Conservation (phyloP, 1,139 yeast genomes). For the Geotrichum candidum region DNA sequence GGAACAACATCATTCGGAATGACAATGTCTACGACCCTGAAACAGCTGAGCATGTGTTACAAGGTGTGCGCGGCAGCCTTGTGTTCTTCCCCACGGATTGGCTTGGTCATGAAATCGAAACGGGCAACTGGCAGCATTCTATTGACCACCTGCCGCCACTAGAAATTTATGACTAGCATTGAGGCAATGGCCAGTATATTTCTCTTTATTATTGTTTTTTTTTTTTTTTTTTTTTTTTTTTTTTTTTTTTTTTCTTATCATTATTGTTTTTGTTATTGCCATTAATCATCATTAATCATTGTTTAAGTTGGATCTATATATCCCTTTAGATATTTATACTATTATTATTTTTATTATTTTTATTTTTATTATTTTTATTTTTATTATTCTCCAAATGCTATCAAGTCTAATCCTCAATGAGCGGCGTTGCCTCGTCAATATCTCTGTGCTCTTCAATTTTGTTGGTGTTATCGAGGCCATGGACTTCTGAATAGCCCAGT, state of each 20-base stretch:
- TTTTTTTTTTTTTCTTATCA: background rate
- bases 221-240: background rate
- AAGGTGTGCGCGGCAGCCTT: slow-evolving; percentile 79
- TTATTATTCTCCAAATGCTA: background rate
- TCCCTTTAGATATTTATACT: too few relatives aligned
- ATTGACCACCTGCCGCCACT: slow-evolving; percentile 93
- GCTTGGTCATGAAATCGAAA: slow-evolving; percentile 76
- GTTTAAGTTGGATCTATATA: background rate
- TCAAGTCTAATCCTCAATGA: background rate
- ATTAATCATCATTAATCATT: background rate
- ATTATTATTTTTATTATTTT: background rate
- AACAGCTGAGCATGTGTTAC: slow-evolving; percentile 68
- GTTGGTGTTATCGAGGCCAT: background rate
- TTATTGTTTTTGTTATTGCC: background rate
- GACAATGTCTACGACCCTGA: slow-evolving; percentile 63
- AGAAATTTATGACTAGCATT: slow-evolving; percentile 71
- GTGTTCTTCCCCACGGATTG: slow-evolving; percentile 89
- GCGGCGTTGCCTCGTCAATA: too few relatives aligned
- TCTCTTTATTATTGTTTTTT: background rate
- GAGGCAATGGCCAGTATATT: background rate
- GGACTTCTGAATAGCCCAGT: background rate
- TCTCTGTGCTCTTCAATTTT: background rate
- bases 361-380: background rate
- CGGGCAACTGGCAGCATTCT: slow-evolving; percentile 89
- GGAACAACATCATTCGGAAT: slow-evolving; percentile 11